Conservation (phyloP, 768 basidiomycete genomes). For the Hydnomerulius pinastri region DNA sequence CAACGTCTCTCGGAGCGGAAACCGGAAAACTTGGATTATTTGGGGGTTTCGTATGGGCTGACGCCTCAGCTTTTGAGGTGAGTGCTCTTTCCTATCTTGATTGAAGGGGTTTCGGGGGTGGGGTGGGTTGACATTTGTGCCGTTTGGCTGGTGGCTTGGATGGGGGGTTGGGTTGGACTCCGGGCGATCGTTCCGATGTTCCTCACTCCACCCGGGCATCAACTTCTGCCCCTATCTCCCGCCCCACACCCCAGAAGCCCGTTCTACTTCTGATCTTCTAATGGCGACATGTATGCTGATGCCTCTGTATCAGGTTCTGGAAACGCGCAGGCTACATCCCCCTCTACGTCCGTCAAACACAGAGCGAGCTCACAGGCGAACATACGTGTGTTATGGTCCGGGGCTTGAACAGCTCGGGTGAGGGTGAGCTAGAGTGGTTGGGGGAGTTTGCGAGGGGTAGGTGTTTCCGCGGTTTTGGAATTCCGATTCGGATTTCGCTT, state of each 20-base stretch:
- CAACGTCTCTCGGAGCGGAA: slow-evolving; percentile 87
- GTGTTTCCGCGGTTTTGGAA: not conserved
- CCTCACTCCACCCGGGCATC: too few relatives aligned
- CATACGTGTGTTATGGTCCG: slow-evolving; percentile 96
- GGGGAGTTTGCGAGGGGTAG: slow-evolving; percentile 84
- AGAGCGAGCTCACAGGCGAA: slow-evolving; percentile 95
- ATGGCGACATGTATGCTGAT: not conserved
- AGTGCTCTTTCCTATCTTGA: slow-evolving; percentile 10
- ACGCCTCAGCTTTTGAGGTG: slow-evolving; percentile 82
- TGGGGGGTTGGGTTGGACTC: not conserved
- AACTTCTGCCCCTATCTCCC: too few relatives aligned
- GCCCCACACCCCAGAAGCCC: too few relatives aligned
- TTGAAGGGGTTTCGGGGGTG: slow-evolving; percentile 4
- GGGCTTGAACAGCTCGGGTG: slow-evolving; percentile 68
- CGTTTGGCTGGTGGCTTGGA: not conserved
- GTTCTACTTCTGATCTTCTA: too few relatives aligned
- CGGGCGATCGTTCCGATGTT: not conserved
- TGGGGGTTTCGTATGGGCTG: slow-evolving; percentile 95
- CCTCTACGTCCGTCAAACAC: slow-evolving; percentile 89
- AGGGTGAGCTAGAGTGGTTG: slow-evolving; percentile 76
- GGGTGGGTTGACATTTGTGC: too few relatives aligned
- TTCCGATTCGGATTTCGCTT: too few relatives aligned
- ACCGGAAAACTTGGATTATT: slow-evolving; percentile 89
- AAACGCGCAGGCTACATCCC: slow-evolving; percentile 91
- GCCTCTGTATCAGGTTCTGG: slow-evolving; percentile 71